phyloP scores from a whole-genome alignment of 768 basidiomycete species.

The Mycena latifolia region DNA sequence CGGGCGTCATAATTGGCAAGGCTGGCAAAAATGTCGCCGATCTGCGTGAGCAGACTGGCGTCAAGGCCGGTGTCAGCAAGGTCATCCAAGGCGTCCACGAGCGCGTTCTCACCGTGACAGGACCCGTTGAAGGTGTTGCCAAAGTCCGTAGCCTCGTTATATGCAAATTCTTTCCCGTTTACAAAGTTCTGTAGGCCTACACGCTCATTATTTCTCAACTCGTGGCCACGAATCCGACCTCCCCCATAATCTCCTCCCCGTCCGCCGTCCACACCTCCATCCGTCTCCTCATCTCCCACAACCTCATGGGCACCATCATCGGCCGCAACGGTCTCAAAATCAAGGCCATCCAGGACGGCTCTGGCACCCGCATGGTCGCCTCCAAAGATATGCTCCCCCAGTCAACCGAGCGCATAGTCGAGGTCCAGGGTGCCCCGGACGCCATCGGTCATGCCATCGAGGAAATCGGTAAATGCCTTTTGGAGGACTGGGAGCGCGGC shows the following conservation, averaged over 20 bases:
- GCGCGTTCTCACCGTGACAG: constrained; percentile 95
- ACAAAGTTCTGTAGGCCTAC: constrained; percentile 75
- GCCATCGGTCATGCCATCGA: constrained; percentile 93
- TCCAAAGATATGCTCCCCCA: constrained; percentile 99
- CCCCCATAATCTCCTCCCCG: constrained; percentile 77
- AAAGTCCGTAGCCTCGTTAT: constrained; percentile 66
- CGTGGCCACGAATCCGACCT: constrained; percentile 83
- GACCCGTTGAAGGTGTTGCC: constrained; percentile 92
- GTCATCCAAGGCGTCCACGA: constrained; percentile 98
- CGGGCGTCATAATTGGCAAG: constrained; percentile 97
- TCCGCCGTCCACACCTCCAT: constrained; percentile 87
- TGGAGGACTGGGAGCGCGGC: constrained; percentile 97
- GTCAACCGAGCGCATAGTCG: constrained; percentile 98
- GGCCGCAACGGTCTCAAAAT: constrained; percentile 97
- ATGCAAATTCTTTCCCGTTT: constrained; percentile 22
- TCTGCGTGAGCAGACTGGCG: constrained; percentile 93
- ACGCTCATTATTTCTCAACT: constrained; percentile 94
- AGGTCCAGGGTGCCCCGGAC: constrained; percentile 95
- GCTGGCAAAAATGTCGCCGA: constrained; percentile 98
- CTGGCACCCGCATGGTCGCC: constrained; percentile 98
- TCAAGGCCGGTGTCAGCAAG: constrained; percentile 99
- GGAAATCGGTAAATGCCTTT: constrained; percentile 94
- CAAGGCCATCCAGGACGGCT: constrained; percentile 97
- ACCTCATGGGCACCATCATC: constrained; percentile 99
- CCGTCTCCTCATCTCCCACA: constrained; percentile 98